Conservation (phyloP, 2,329 filamentous ascomycete genomes). For the Aspergillus fijiensis region DNA sequence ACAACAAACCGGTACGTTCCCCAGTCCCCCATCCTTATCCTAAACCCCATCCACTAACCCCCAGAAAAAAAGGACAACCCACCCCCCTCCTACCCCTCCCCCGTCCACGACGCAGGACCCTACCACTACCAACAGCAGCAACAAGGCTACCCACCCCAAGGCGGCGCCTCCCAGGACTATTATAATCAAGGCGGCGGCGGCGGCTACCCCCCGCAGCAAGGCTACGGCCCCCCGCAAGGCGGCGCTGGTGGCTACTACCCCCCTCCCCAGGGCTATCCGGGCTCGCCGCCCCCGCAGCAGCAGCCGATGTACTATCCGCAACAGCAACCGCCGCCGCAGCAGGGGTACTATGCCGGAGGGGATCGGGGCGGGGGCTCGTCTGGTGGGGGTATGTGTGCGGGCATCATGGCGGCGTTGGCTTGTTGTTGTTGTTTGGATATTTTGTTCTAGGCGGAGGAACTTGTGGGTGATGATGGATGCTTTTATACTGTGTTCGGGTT, state of each 20-base stretch:
- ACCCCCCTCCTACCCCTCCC: constrained; percentile 40
- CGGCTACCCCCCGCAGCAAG: constrained; percentile 24
- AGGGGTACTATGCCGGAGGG: constrained; percentile 39
- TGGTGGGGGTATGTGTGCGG: constrained; percentile 47
- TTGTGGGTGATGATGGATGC: constrained; percentile 2
- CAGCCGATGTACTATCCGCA: constrained; percentile 40
- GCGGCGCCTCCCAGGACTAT: constrained; percentile 34
- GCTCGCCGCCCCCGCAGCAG: constrained; percentile 30
- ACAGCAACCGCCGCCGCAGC: constrained; percentile 38
- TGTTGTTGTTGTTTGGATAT: constrained; percentile 54
- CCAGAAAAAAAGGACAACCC: constrained; percentile 27
- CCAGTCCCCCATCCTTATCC: background rate
- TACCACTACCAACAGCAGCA: constrained; percentile 22
- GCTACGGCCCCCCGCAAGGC: constrained; percentile 32
- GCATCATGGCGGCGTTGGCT: constrained; percentile 48
- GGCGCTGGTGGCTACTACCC: constrained; percentile 18
- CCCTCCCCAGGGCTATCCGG: constrained; percentile 23
- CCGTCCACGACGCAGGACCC: constrained; percentile 34
- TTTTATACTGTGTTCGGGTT: background rate
- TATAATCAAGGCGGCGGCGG: constrained; percentile 32
- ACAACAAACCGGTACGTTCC: constrained; percentile 33
- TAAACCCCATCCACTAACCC: background rate
- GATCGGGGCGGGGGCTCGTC: constrained; percentile 29
- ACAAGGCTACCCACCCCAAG: constrained; percentile 23
- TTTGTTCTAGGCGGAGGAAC: constrained; percentile 35